These are phyloP conservation scores for Verticillium dahliae DNA, from an alignment of 2,329 filamentous ascomycete species.

Conservation along the genomic window DNA sequence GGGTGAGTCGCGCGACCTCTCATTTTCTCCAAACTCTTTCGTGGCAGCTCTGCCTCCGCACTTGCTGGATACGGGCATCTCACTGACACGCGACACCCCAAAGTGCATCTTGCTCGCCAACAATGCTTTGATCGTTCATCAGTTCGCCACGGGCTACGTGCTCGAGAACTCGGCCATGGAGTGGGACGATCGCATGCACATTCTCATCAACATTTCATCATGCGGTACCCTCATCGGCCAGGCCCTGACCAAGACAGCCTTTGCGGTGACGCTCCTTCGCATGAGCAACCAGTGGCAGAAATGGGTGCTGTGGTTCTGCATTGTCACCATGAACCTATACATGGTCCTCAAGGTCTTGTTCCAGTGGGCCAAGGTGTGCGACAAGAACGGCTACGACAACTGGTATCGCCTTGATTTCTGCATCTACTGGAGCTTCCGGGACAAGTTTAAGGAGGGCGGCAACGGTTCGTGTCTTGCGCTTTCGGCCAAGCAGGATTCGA, in stretches of 20 bases:
- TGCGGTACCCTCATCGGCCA: constrained; percentile 28
- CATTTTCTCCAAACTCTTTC: background rate
- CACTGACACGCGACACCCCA: background rate
- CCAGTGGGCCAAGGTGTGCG: constrained; percentile 41
- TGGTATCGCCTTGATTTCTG: constrained; percentile 41
- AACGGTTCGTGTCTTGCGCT: constrained; percentile 30
- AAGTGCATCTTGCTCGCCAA: constrained; percentile 34
- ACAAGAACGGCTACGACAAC: constrained; percentile 32
- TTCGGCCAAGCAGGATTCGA: background rate
- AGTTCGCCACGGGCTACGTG: constrained; percentile 43
- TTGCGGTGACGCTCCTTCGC: constrained; percentile 27
- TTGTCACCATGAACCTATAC: constrained; percentile 37
- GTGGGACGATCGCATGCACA: constrained; percentile 47
- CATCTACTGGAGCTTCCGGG: constrained; percentile 27
- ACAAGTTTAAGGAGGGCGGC: constrained; percentile 41
- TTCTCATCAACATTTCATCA: constrained; percentile 38
- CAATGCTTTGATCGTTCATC: constrained; percentile 35
- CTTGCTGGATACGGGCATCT: background rate
- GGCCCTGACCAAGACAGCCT: constrained; percentile 28
- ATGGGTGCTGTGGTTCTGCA: constrained; percentile 40
- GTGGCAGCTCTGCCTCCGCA: background rate
- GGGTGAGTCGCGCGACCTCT: constrained; percentile 22
- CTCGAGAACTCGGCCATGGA: constrained; percentile 24
- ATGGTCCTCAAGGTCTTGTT: constrained; percentile 41
- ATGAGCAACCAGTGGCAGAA: constrained; percentile 37